Conservation (phyloP, 495 filamentous ascomycete species). For the Penicillium dipodomyicola region DNA sequence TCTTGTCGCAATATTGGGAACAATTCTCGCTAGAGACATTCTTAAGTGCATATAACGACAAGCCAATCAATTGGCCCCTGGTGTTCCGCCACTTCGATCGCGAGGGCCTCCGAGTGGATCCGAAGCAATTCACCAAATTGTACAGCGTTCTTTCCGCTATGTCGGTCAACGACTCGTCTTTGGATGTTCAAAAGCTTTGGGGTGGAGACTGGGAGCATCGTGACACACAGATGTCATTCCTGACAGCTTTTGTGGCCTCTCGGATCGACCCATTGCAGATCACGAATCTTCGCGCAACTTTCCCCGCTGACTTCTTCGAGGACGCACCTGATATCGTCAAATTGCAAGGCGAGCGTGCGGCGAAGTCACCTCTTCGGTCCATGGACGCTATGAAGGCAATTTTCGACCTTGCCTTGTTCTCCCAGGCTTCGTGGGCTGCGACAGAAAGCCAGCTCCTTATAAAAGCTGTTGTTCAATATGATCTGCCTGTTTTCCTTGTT, state of each 20-base stretch:
- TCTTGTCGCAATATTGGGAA: slow-evolving; percentile 61
- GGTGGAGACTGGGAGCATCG: slow-evolving; percentile 84
- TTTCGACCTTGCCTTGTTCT: slow-evolving; percentile 72
- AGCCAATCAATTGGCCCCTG: slow-evolving; percentile 73
- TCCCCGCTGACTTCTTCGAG: slow-evolving; percentile 71
- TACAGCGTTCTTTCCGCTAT: slow-evolving; percentile 72
- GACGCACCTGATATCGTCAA: slow-evolving; percentile 68
- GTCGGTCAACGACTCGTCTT: slow-evolving; percentile 56
- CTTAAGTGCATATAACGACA: slow-evolving; percentile 59
- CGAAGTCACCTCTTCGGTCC: slow-evolving; percentile 85
- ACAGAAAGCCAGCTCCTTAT: slow-evolving; percentile 62
- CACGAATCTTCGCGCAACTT: slow-evolving; percentile 73
- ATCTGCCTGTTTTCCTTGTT: slow-evolving; percentile 68
- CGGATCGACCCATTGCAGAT: slow-evolving; percentile 80
- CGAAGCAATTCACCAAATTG: slow-evolving; percentile 74
- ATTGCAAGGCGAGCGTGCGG: slow-evolving; percentile 66
- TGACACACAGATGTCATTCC: slow-evolving; percentile 84
- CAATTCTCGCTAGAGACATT: slow-evolving; percentile 73
- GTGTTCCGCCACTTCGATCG: slow-evolving; percentile 84
- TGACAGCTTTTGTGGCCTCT: slow-evolving; percentile 75
- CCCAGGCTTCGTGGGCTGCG: slow-evolving; percentile 60
- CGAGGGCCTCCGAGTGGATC: slow-evolving; percentile 67
- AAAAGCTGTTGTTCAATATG: slow-evolving; percentile 48
- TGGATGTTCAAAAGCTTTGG: slow-evolving; percentile 85
- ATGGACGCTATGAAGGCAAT: slow-evolving; percentile 79